These are phyloP conservation scores for Lachnellula suecica DNA, from an alignment of 2,329 filamentous ascomycete species.

Conservation along the genomic window DNA sequence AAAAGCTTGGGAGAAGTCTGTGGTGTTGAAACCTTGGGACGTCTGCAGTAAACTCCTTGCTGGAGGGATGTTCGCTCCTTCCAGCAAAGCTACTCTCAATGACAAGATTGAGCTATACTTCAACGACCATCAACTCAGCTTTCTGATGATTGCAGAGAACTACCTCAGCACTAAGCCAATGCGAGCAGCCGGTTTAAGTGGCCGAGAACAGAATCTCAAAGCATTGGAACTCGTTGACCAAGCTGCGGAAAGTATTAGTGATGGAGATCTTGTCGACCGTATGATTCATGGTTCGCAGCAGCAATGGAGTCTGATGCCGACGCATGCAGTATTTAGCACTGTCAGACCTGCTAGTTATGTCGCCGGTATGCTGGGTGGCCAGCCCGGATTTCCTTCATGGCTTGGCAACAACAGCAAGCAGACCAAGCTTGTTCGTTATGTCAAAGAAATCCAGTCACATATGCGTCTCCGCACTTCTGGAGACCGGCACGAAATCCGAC, in stretches of 20 bases:
- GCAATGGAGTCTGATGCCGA: slow-evolving; percentile 97
- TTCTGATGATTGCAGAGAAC: slow-evolving; percentile 97
- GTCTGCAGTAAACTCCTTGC: slow-evolving; percentile 92
- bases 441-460: slow-evolving; percentile 95
- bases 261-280: slow-evolving; percentile 90
- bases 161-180: slow-evolving; percentile 84
- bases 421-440: slow-evolving; percentile 72
- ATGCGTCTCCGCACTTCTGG: slow-evolving; percentile 91
- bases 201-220: slow-evolving; percentile 70
- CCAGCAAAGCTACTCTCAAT: slow-evolving; percentile 84
- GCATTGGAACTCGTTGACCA: slow-evolving; percentile 82
- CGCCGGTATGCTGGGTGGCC: slow-evolving; percentile 70
- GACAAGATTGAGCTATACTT: slow-evolving; percentile 99
- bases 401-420: slow-evolving; percentile 92
- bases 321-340: slow-evolving; percentile 92
- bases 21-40: slow-evolving; percentile 96
- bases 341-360: slow-evolving; percentile 88
- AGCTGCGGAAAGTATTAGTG: slow-evolving; percentile 93
- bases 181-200: slow-evolving; percentile 50
- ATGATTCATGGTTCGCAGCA: slow-evolving; percentile 99
- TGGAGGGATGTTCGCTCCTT: slow-evolving; percentile 79
- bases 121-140: slow-evolving; percentile 98
- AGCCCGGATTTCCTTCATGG: slow-evolving; percentile 83
- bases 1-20: slow-evolving; percentile 97
- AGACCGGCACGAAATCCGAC: slow-evolving; percentile 89